Percentiles rank a stretch among this genome's conserved stretches.
Evolutionary conservation across 106 monocot genomes (phyloP).

Genomic region (Dioscorea alata): DNA sequence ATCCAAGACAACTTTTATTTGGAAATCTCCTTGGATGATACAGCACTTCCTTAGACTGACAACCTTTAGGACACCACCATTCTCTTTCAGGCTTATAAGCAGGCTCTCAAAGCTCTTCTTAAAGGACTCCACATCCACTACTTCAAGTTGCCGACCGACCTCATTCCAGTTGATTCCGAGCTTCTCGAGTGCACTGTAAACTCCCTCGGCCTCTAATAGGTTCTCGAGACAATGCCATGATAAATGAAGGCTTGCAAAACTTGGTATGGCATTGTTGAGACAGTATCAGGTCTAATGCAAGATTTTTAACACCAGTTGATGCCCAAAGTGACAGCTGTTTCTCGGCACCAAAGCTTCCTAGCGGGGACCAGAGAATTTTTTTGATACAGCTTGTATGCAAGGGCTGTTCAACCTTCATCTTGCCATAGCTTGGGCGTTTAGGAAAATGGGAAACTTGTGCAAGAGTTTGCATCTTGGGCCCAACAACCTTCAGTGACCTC

Average conservation of each 20-base stretch:
- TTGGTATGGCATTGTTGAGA: constrained; percentile 91
- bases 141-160: constrained; percentile 63
- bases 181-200: constrained; percentile 80
- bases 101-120: no score
- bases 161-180: constrained; percentile 68
- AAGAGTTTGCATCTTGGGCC: no score
- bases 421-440: no score
- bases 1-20: no score
- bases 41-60: no score
- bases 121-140: constrained; percentile 76
- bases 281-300: constrained; percentile 90
- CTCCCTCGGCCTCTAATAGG: constrained; percentile 64
- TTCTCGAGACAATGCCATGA: constrained; percentile 77
- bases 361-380: constrained; percentile 89
- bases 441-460: no score
- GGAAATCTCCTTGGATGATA: no score
- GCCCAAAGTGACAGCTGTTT: constrained; percentile 93
- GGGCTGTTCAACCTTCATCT: no score
- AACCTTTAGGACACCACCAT: no score
- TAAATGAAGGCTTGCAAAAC: constrained; percentile 77
- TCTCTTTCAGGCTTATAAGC: no score
- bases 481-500: no score
- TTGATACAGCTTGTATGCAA: constrained; percentile 82
- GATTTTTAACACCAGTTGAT: constrained; percentile 93
- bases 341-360: constrained; percentile 94